Base-by-base conservation (phyloP, 768 basidiomycete species). In the Polyporus arcularius region DNA sequence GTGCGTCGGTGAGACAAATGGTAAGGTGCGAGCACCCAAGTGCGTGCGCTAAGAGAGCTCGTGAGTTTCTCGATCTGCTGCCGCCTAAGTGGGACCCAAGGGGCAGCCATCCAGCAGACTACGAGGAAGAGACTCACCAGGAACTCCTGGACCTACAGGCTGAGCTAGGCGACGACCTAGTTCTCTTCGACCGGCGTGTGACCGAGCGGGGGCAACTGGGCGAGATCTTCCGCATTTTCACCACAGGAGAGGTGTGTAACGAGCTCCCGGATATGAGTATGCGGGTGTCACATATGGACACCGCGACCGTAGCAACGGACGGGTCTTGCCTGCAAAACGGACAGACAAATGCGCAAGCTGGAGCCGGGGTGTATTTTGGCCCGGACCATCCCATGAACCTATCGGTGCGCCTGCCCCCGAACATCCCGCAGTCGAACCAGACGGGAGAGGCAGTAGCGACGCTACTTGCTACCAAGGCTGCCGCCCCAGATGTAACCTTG, bases 261-360 rank as follows among this genome's bases (percentile, higher is more conserved):
- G 30, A 32, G 7, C 14, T 12, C 0, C 38, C 46, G 9, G 51
- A 59, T 15, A 47, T 47, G n/a, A n/a, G n/a, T n/a, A n/a, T n/a
- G n/a, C n/a, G n/a, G n/a, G n/a, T n/a, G n/a, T 28, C 21, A 14
- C 4, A 10, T 47, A 3, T 15, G 16, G 2, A 3, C 14, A 4
- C 9, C 9, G 12, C 42, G 0, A 26, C 21, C 0, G 21, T 42
- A 0, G 53, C 53, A 30, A 60, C 58, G 8, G 58, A 60, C 18
- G 58, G 58, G 0, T 54, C 53, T 1, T 60, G 58, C 58, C 2
- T 49, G 6, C 30, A 28, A 4, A 60, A 60, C 16, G 58, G 58
- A 0, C 26, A 49, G 2, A 15, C 28, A 1, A 8, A 49, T 21
- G 58, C 58, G 0, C 4, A 15, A 15, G 56, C 61, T 0, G 61